phyloP scores from a whole-genome alignment of 2,329 filamentous ascomycete genomes.

The Aspergillus awamori region DNA sequence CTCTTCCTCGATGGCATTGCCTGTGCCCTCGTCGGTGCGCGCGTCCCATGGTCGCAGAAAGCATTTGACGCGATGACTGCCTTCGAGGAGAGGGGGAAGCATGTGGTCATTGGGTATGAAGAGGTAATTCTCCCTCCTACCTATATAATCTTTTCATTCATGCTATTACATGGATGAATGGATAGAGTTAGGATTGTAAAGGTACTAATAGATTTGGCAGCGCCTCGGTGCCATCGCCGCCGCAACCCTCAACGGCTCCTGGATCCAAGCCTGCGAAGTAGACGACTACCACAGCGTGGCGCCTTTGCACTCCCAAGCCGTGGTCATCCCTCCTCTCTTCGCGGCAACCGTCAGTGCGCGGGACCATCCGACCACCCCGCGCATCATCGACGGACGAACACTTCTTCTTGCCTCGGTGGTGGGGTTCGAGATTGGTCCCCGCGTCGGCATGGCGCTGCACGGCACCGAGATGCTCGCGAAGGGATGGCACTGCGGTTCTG shows the following conservation, averaged over 20 bases:
- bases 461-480: slow-evolving; percentile 42
- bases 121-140: slow-evolving; percentile 9
- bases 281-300: slow-evolving; percentile 49
- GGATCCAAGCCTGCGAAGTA: slow-evolving; percentile 50
- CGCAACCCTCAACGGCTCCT: slow-evolving; percentile 47
- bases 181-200: too few species aligned
- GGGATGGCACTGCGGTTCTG: slow-evolving; percentile 47
- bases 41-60: slow-evolving; percentile 46
- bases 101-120: slow-evolving; percentile 19
- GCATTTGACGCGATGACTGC: slow-evolving; percentile 35
- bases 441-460: slow-evolving; percentile 42
- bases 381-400: slow-evolving; percentile 26
- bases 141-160: neutral
- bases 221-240: slow-evolving; percentile 41
- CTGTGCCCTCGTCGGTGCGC: slow-evolving; percentile 45
- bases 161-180: too few species aligned
- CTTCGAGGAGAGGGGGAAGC: slow-evolving; percentile 36
- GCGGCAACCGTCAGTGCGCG: slow-evolving; percentile 29
- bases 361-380: neutral
- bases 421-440: slow-evolving; percentile 47
- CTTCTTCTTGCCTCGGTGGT: slow-evolving; percentile 43
- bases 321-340: slow-evolving; percentile 46
- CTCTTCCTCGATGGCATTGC: slow-evolving; percentile 49
- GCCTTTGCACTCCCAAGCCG: slow-evolving; percentile 43
- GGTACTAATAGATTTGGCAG: neutral